Evolutionary conservation across 2,329 filamentous ascomycete genomes (phyloP).

Genomic region (Aspergillus sclerotialis): DNA sequence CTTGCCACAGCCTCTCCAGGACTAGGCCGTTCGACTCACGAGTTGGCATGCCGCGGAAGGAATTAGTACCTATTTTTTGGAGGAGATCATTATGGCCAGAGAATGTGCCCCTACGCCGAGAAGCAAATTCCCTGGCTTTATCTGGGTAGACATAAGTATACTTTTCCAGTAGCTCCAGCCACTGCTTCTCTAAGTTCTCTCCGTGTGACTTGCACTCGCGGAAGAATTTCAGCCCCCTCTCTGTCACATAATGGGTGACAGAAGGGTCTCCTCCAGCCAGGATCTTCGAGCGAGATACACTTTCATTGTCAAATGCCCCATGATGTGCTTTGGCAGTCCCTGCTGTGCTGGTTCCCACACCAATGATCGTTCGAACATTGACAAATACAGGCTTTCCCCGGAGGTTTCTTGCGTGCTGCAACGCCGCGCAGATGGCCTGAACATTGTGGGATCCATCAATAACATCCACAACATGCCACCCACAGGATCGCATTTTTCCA

Average conservation of each 20-base stretch:
- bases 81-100: not conserved
- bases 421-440: slow-evolving; percentile 35
- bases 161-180: slow-evolving; percentile 1
- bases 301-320: slow-evolving; percentile 7
- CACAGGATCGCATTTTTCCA: slow-evolving; percentile 48
- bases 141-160: slow-evolving; percentile 3
- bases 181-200: slow-evolving; percentile 1
- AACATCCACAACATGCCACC: slow-evolving; percentile 48
- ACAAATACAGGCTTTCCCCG: slow-evolving; percentile 47
- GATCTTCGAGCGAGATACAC: slow-evolving; percentile 4
- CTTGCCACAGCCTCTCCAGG: slow-evolving; percentile 6
- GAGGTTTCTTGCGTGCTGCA: slow-evolving; percentile 35
- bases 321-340: slow-evolving; percentile 18
- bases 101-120: not conserved
- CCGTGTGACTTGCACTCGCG: slow-evolving; percentile 3
- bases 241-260: slow-evolving; percentile 1
- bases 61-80: slow-evolving; percentile 1
- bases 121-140: not conserved
- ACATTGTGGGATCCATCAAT: slow-evolving; percentile 45
- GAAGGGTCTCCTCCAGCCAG: slow-evolving; percentile 3
- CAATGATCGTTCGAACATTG: slow-evolving; percentile 49
- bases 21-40: slow-evolving; percentile 9
- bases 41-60: slow-evolving; percentile 8
- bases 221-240: slow-evolving; percentile 2
- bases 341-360: slow-evolving; percentile 37